Conservation (phyloP, 1,284 basidiomycete genomes). For the Sanghuangporus baumii region DNA sequence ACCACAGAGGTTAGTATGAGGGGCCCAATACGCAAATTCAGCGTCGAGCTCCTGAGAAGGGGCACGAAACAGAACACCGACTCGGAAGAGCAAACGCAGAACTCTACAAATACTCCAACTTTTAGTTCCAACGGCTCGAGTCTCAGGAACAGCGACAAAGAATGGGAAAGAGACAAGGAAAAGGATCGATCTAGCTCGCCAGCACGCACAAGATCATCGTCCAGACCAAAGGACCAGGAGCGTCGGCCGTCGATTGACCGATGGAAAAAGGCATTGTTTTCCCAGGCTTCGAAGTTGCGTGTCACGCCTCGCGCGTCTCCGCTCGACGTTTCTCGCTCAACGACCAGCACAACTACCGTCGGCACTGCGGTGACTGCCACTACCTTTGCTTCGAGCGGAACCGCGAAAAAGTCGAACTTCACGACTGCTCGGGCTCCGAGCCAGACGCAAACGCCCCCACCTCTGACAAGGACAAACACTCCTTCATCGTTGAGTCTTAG, state of each 20-base stretch:
- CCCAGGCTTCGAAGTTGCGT: background rate
- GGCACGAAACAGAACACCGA: background rate
- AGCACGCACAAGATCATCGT: background rate
- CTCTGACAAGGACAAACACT: background rate
- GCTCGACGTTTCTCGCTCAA: conserved; percentile 2
- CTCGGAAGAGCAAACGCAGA: background rate
- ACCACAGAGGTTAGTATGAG: background rate
- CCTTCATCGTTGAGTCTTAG: background rate
- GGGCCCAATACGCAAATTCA: conserved; percentile 1
- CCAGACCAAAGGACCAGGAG: background rate
- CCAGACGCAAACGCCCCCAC: background rate
- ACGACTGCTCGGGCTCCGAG: background rate
- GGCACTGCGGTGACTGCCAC: background rate
- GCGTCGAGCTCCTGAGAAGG: background rate
- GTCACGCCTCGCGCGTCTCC: conserved; percentile 5
- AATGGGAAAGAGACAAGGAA: background rate
- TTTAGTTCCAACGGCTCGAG: background rate
- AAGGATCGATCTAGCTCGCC: background rate
- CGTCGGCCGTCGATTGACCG: background rate
- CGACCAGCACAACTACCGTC: background rate
- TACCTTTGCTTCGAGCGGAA: background rate
- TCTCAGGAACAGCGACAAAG: background rate
- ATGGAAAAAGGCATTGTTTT: background rate
- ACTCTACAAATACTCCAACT: too few species aligned
- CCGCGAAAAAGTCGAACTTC: background rate